phyloP scores from a whole-genome alignment of 208 protist species.

The Trypanosoma rangeli region DNA sequence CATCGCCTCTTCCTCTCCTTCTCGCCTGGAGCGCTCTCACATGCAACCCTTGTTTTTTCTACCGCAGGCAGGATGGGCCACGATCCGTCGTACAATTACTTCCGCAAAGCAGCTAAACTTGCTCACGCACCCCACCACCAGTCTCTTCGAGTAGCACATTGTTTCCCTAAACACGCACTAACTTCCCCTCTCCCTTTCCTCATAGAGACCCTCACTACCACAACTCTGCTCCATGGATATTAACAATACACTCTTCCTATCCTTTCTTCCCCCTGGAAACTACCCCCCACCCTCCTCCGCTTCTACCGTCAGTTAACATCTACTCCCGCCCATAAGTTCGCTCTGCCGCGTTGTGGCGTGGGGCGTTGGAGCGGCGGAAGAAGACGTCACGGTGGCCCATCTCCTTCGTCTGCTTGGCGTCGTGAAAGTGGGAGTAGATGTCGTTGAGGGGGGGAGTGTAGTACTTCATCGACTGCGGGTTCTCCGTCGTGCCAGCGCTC shows the following conservation, averaged over 20 bases:
- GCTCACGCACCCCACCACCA: background rate
- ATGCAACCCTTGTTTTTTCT: conserved; percentile 1
- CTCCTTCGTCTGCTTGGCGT: conserved; percentile 82
- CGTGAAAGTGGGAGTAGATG: conserved; percentile 77
- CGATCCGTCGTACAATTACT: background rate
- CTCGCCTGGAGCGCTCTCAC: background rate
- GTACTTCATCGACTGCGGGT: conserved; percentile 92
- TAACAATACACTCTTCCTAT: background rate
- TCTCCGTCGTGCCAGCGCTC: conserved; percentile 73
- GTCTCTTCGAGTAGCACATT: background rate
- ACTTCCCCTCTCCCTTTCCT: background rate
- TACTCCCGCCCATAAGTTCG: conserved; percentile 6
- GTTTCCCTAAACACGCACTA: background rate
- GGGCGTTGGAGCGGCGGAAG: conserved; percentile 80
- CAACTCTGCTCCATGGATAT: too few species aligned
- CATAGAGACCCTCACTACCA: background rate
- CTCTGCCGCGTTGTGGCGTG: conserved; percentile 84
- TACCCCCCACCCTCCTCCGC: background rate
- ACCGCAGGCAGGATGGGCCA: background rate
- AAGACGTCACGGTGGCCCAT: conserved; percentile 90
- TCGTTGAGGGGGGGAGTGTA: conserved; percentile 88
- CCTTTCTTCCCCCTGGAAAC: background rate
- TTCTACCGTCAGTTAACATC: background rate
- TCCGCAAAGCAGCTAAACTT: background rate
- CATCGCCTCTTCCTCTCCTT: background rate